Evolutionary conservation across 2,329 filamentous ascomycete species (phyloP).

Genomic region (Verticillium longisporum): DNA sequence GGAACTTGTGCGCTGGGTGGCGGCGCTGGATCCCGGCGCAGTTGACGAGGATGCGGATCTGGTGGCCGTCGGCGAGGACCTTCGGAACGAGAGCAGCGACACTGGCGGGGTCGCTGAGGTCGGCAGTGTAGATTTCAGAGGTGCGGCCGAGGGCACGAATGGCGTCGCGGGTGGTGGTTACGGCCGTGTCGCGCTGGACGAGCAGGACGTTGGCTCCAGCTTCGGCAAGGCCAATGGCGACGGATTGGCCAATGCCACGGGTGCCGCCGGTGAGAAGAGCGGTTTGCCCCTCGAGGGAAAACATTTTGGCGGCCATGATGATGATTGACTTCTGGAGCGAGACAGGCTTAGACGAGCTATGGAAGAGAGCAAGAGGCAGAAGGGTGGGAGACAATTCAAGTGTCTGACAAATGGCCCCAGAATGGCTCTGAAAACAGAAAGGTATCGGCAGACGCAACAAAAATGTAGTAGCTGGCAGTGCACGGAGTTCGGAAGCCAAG

Average conservation of each 20-base stretch:
- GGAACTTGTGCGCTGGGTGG: constrained; percentile 69
- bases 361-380: not conserved
- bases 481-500: not conserved
- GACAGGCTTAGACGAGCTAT: no score
- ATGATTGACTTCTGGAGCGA: not conserved
- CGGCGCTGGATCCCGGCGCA: constrained; percentile 81
- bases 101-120: constrained; percentile 55
- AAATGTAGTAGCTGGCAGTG: not conserved
- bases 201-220: constrained; percentile 51
- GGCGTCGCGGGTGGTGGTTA: constrained; percentile 48
- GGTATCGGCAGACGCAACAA: not conserved
- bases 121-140: constrained; percentile 60
- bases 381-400: not conserved
- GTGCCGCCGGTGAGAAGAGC: constrained; percentile 52
- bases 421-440: not conserved
- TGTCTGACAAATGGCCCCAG: not conserved
- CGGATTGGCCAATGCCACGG: constrained; percentile 50
- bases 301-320: constrained; percentile 32
- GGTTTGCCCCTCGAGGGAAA: constrained; percentile 50
- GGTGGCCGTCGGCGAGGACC: constrained; percentile 54
- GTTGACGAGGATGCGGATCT: constrained; percentile 75
- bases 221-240: constrained; percentile 51
- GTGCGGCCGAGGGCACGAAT: constrained; percentile 61
- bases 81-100: constrained; percentile 55
- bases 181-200: constrained; percentile 39